phyloP scores from a whole-genome alignment of 768 basidiomycete species.

The Suillus alpinus region DNA sequence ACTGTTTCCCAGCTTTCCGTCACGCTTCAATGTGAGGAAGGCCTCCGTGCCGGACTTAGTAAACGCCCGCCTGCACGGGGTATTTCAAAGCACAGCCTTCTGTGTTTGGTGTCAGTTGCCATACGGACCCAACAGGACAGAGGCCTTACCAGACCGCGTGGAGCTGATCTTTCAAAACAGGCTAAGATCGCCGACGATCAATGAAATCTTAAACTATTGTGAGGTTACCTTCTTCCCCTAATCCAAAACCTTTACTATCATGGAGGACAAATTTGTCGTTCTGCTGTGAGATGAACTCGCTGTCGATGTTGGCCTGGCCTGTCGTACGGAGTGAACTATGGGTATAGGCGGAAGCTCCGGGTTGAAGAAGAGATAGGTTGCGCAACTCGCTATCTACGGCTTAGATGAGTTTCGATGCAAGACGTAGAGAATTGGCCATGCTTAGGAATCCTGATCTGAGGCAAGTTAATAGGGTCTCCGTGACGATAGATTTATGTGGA shows the following conservation, averaged over 20 bases:
- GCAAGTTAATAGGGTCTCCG: no score
- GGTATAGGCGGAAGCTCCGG: no score
- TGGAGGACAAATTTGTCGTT: constrained; percentile 14
- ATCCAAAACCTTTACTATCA: constrained; percentile 15
- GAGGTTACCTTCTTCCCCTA: constrained; percentile 4
- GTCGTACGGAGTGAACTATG: neutral
- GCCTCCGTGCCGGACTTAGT: no score
- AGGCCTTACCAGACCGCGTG: no score
- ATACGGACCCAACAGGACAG: neutral
- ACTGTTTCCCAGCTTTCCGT: no score
- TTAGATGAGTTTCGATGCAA: neutral
- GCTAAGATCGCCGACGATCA: neutral
- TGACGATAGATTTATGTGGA: no score
- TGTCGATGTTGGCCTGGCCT: constrained; percentile 12
- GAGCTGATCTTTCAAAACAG: constrained; percentile 7
- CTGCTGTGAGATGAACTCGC: constrained; percentile 10
- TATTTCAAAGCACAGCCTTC: neutral
- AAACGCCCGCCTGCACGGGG: no score
- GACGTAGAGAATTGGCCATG: neutral
- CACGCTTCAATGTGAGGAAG: no score
- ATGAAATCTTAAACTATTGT: constrained; percentile 9
- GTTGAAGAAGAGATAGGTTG: no score
- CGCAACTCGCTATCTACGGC: no score
- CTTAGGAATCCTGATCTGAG: no score
- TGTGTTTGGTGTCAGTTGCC: neutral